phyloP scores from a whole-genome alignment of 768 basidiomycete genomes.

The Auricularia sp. region DNA sequence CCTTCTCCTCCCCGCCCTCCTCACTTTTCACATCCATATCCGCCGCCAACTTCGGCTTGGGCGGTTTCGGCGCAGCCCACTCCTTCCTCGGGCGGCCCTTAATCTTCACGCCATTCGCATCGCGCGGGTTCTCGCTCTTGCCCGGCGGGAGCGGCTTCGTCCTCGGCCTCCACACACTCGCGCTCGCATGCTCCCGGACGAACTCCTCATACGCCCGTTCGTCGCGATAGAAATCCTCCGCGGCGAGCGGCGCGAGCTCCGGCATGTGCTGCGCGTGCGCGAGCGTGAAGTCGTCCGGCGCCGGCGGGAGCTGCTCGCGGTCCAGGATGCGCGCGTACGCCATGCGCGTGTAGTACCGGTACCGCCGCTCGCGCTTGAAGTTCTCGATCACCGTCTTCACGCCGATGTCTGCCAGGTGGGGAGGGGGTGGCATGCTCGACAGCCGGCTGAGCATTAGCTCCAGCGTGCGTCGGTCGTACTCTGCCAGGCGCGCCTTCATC shows the following conservation, averaged over 20 bases:
- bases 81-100: constrained; percentile 19
- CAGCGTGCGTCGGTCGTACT: constrained; percentile 72
- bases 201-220: constrained; percentile 31
- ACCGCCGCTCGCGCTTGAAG: constrained; percentile 73
- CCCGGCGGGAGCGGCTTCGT: not conserved
- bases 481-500: constrained; percentile 46
- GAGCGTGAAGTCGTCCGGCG: not conserved
- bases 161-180: not conserved
- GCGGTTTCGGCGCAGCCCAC: constrained; percentile 25
- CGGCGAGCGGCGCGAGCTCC: constrained; percentile 33
- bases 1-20: constrained; percentile 14
- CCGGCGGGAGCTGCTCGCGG: not conserved
- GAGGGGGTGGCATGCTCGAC: constrained; percentile 50
- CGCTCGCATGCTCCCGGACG: constrained; percentile 7
- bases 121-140: constrained; percentile 16
- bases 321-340: constrained; percentile 38
- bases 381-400: constrained; percentile 71
- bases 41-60: constrained; percentile 17
- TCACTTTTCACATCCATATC: too few species aligned
- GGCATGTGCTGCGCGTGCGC: not conserved
- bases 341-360: constrained; percentile 69
- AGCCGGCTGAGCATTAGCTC: constrained; percentile 70
- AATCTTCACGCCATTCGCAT: constrained; percentile 17
- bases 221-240: constrained; percentile 45
- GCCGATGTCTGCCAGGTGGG: constrained; percentile 62